phyloP scores from a whole-genome alignment of 805 yeast species.

The Lachancea thermotolerans region DNA sequence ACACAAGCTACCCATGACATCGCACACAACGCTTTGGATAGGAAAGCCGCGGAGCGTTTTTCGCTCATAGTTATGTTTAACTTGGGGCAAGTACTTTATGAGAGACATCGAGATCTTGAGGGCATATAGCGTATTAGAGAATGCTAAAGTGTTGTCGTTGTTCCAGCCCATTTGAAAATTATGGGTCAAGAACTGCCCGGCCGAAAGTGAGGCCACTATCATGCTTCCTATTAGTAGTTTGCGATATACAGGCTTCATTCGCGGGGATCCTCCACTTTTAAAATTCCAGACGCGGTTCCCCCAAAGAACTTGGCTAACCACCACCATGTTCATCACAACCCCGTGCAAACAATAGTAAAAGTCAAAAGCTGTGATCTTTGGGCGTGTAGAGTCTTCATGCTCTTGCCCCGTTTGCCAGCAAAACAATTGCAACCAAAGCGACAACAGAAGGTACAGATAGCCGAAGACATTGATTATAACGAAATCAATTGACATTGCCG shows the following conservation, averaged over 20 bases:
- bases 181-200: constrained; percentile 13
- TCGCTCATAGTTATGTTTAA: constrained; percentile 68
- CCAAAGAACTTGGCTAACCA: constrained; percentile 36
- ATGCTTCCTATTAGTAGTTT: constrained; percentile 16
- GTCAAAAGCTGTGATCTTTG: constrained; percentile 40
- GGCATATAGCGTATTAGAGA: constrained; percentile 22
- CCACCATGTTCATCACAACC: constrained; percentile 33
- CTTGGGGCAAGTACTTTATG: constrained; percentile 69
- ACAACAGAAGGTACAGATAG: constrained; percentile 37
- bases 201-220: constrained; percentile 11
- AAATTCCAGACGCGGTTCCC: constrained; percentile 35
- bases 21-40: constrained; percentile 43
- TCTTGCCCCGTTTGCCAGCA: constrained; percentile 25
- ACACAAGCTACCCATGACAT: constrained; percentile 34
- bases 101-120: constrained; percentile 44
- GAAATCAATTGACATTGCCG: constrained; percentile 46
- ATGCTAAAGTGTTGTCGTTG: constrained; percentile 17
- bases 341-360: constrained; percentile 45
- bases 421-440: constrained; percentile 39
- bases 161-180: constrained; percentile 15
- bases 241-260: constrained; percentile 23
- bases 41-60: constrained; percentile 83
- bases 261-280: constrained; percentile 10
- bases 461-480: constrained; percentile 42
- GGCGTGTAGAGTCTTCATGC: constrained; percentile 30